Evolutionary conservation across 75 land plant species (phyloP), one percentile per base, ranked within the genome.

Genomic region (Sequoia sempervirens): DNA sequence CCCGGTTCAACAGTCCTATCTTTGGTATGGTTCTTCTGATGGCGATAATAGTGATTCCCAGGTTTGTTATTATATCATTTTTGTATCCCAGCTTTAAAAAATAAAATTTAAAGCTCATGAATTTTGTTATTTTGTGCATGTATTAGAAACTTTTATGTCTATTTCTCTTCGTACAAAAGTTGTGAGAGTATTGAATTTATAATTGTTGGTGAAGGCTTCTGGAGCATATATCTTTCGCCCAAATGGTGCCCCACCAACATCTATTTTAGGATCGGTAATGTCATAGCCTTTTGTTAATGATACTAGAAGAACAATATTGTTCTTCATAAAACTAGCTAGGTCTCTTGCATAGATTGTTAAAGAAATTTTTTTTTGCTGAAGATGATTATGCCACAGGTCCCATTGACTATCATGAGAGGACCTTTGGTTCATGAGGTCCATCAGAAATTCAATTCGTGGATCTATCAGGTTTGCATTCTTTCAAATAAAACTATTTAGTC

Each of bases 211-310:
- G 40, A 85, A 97, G 97, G 86, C 93, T 73, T 97, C 99, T 75
- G 98, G 99, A 78, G 99, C 99, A 81, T 97, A 97, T 80, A 91
- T 97, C 82, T 97, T 97, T 85, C 91, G 95, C 32, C 99, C 99
- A 15, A 87, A 91, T 83, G 90, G 88, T 15, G 70, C 86, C n/a
- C 80, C 85, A 80, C 91, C 91, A 84, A 86, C 50, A 84, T 74
- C 81, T 83, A 86, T 89, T 86, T 90, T 93, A 56, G 85, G 84
- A 88, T 88, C 83, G 72, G 92, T 93, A 87, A 81, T 83, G 32
- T 30, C n/a, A 74, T 34, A 13, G n/a, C 11, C 37, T 47, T 47
- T 6, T 64, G 26, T 36, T 9, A 45, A 32, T 43, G 34, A 7
- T 28, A 53, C 68, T 45, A 8, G 32, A 36, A 15, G 38, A 28